These are phyloP conservation scores for Mrakia blollopis DNA, from an alignment of 768 basidiomycete species.

Conservation along the genomic window DNA sequence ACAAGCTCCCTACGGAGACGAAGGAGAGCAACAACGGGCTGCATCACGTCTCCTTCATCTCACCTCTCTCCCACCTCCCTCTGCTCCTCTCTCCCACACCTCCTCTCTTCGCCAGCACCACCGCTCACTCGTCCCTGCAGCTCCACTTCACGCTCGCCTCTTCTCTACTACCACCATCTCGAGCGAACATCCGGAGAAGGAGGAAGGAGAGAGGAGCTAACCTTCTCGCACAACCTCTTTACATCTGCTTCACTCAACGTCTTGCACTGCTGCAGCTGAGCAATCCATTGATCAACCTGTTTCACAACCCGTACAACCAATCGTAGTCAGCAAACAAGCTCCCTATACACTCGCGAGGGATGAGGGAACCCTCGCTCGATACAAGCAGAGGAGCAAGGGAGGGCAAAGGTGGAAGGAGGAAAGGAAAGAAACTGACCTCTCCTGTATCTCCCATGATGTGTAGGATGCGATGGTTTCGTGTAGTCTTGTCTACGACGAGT, in stretches of 20 bases:
- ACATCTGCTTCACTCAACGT: constrained; percentile 92
- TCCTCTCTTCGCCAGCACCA: not conserved
- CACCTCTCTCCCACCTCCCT: not conserved
- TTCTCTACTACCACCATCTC: not conserved
- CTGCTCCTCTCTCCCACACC: constrained; percentile 23
- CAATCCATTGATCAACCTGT: constrained; percentile 95
- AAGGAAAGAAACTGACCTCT: constrained; percentile 26
- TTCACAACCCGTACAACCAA: too few species aligned
- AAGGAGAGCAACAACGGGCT: constrained; percentile 26
- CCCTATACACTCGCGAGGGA: too few species aligned
- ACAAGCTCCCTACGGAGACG: not conserved
- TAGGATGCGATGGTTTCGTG: too few species aligned
- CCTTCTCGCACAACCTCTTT: constrained; percentile 98
- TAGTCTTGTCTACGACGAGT: too few species aligned
- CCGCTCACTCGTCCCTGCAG: not conserved
- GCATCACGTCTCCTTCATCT: constrained; percentile 2
- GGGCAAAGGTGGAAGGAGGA: not conserved
- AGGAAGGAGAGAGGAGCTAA: constrained; percentile 46
- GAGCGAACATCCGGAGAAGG: not conserved
- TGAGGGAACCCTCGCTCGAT: not conserved
- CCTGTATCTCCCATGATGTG: constrained; percentile 34
- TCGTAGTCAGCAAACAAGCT: too few species aligned
- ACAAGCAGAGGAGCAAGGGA: not conserved
- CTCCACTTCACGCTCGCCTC: not conserved
- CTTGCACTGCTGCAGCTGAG: constrained; percentile 94